Conservation (phyloP, 202 grass and related monocot species). For the Schoenoplectus triqueter region DNA sequence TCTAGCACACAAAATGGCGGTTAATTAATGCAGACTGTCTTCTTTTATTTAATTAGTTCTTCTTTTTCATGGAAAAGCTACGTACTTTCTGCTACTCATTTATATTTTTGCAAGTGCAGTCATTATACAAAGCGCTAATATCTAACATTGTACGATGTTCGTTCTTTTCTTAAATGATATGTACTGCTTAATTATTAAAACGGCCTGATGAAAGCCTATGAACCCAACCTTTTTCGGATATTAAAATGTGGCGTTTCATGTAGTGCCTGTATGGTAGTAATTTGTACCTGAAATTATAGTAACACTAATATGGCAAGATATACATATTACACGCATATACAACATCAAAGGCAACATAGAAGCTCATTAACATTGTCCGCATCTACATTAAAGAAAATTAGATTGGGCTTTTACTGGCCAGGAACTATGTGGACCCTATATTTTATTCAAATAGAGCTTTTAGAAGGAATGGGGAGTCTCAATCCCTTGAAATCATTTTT, state of each 20-base stretch:
- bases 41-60: background rate
- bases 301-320: background rate
- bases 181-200: background rate
- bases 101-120: constrained; percentile 14
- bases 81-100: background rate
- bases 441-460: constrained; percentile 6
- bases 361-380: background rate
- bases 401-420: background rate
- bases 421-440: background rate
- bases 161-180: background rate
- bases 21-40: background rate
- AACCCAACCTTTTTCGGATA: background rate
- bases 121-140: constrained; percentile 18
- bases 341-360: background rate
- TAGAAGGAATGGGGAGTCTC: background rate
- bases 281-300: background rate
- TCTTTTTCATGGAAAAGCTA: background rate
- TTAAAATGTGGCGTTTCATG: background rate
- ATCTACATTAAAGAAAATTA: background rate
- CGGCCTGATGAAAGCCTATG: background rate
- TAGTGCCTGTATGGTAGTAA: background rate
- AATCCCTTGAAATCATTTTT: too few relatives aligned
- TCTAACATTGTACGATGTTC: constrained; percentile 12
- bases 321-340: background rate
- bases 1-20: background rate